Evolutionary conservation across 2,329 filamentous ascomycete genomes (phyloP).

Genomic region (Penicillium sp.): DNA sequence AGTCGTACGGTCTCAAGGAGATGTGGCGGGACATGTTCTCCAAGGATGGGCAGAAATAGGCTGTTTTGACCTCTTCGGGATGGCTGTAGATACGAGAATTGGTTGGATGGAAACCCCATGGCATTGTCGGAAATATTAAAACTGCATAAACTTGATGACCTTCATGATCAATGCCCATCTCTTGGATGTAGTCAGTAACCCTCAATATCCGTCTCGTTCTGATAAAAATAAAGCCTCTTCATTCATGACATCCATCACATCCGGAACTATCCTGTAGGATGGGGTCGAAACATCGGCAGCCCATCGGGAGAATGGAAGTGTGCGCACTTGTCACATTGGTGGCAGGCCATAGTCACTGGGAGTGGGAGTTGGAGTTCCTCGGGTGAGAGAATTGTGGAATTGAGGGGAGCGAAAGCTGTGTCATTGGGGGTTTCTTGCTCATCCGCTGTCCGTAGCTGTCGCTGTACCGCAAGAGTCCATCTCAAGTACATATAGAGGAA

Average conservation of each 20-base stretch:
- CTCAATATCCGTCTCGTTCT: not conserved
- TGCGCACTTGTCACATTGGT: not conserved
- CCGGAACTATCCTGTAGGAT: not conserved
- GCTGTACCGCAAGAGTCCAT: not conserved
- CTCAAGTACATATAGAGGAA: not conserved
- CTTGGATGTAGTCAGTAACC: not conserved
- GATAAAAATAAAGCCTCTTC: not conserved
- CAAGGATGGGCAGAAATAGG: conserved; percentile 8
- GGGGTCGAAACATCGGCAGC: no score
- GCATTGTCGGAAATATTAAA: not conserved
- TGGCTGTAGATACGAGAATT: not conserved
- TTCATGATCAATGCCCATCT: not conserved
- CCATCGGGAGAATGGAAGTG: not conserved
- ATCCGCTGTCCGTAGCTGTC: not conserved
- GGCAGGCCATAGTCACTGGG: not conserved
- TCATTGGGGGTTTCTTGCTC: no score
- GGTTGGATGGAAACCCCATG: not conserved
- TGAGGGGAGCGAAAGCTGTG: not conserved
- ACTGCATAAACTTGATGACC: not conserved
- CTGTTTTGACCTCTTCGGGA: not conserved
- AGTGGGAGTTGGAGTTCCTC: no score
- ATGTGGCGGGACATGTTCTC: conserved; percentile 82
- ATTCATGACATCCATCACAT: not conserved
- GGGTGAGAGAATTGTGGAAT: no score
- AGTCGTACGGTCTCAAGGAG: conserved; percentile 78